phyloP scores from a whole-genome alignment of 768 basidiomycete genomes.

The Suillus ampliporus region DNA sequence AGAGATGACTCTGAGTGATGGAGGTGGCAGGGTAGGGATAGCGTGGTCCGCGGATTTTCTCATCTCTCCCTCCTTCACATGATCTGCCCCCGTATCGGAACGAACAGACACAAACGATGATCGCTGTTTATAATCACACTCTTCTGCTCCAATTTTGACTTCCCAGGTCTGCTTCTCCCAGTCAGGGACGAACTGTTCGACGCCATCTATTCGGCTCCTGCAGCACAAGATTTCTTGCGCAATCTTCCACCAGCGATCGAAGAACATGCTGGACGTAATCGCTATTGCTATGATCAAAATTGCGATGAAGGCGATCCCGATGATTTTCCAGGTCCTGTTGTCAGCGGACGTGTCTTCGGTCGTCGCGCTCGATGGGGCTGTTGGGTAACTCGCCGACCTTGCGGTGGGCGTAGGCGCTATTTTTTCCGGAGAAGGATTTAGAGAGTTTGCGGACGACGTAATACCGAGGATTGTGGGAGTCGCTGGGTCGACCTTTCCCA shows the following conservation, averaged over 20 bases:
- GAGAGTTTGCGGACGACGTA: conserved; percentile 3
- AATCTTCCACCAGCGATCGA: conserved; percentile 74
- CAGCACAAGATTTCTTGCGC: conserved; percentile 55
- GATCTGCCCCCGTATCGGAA: conserved; percentile 1
- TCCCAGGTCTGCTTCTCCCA: conserved; percentile 69
- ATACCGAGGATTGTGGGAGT: conserved; percentile 1
- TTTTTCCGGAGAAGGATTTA: conserved; percentile 4
- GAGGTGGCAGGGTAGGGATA: conserved; percentile 11
- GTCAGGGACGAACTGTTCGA: conserved; percentile 67
- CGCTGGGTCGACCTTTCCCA: background rate
- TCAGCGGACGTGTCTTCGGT: conserved; percentile 36
- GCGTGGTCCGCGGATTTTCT: conserved; percentile 8
- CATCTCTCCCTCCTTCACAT: conserved; percentile 6
- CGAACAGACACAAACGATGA: conserved; percentile 4
- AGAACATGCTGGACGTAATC: conserved; percentile 66
- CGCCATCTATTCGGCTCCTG: conserved; percentile 35
- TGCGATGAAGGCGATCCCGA: conserved; percentile 70
- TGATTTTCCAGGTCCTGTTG: conserved; percentile 67
- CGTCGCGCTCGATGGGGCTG: conserved; percentile 11
- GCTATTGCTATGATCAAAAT: conserved; percentile 61
- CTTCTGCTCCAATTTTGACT: conserved; percentile 34
- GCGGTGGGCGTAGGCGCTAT: conserved; percentile 10
- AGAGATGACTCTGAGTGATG: background rate
- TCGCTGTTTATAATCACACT: conserved; percentile 14
- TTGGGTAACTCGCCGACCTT: conserved; percentile 10